Evolutionary conservation across 495 filamentous ascomycete genomes (phyloP).

Genomic region (Aspergillus conjunctus): DNA sequence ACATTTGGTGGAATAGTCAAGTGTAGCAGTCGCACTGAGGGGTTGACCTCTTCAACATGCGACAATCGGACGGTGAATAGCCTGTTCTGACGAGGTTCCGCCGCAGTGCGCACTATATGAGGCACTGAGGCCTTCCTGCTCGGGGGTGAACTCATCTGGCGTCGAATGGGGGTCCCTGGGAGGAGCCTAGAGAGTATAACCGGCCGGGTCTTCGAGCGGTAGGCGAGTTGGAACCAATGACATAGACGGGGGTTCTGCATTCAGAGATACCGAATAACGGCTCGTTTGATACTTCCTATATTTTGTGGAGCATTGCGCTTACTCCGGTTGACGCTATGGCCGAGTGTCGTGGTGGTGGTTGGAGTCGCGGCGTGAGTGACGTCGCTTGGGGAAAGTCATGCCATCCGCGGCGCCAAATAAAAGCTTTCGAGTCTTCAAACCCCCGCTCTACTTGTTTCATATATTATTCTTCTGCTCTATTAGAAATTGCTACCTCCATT

Average conservation of each 20-base stretch:
- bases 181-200: neutral
- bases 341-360: neutral
- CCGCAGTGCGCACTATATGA: slow-evolving; percentile 68
- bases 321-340: neutral
- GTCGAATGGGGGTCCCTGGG: neutral
- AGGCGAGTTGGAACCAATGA: neutral
- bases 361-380: neutral
- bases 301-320: neutral
- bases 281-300: neutral
- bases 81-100: slow-evolving; percentile 65
- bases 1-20: slow-evolving; percentile 38
- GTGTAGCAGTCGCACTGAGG: slow-evolving; percentile 52
- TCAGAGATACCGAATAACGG: neutral
- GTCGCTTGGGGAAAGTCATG: neutral
- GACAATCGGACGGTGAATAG: slow-evolving; percentile 53
- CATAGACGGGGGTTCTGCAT: slow-evolving; percentile 6
- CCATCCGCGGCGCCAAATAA: neutral
- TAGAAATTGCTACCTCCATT: too few species aligned
- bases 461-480: too few species aligned
- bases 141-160: slow-evolving; percentile 37
- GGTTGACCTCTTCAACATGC: slow-evolving; percentile 50
- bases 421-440: neutral
- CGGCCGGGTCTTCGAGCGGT: neutral
- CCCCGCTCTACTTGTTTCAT: too few species aligned
- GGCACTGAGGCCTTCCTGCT: slow-evolving; percentile 41